These are phyloP conservation scores for Plasmodium fragile DNA, from an alignment of 169 alveolate species.

Conservation along the genomic window DNA sequence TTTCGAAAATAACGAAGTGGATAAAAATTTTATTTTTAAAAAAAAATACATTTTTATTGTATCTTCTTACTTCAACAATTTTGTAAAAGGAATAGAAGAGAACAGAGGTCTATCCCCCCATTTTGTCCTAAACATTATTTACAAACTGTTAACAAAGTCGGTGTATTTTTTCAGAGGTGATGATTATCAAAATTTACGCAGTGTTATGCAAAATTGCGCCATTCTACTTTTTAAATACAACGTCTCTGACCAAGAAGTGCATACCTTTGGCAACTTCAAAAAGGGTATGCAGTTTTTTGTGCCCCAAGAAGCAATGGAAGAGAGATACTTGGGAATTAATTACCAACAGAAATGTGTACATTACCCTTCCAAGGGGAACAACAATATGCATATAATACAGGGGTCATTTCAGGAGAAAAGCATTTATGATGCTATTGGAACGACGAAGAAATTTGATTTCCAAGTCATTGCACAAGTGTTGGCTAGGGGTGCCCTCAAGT, in stretches of 20 bases:
- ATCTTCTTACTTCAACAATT: conserved; percentile 31
- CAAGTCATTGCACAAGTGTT: conserved; percentile 54
- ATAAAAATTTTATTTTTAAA: conserved; percentile 63
- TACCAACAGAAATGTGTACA: conserved; percentile 15
- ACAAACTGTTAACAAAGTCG: conserved; percentile 59
- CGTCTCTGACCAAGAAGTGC: conserved; percentile 6
- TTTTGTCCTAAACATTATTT: conserved; percentile 59
- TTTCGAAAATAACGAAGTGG: conserved; percentile 62
- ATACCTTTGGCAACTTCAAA: conserved; percentile 24
- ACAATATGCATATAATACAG: conserved; percentile 42
- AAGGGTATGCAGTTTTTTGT: conserved; percentile 35
- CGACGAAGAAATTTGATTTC: conserved; percentile 67
- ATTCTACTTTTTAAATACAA: conserved; percentile 27
- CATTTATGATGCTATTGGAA: conserved; percentile 31
- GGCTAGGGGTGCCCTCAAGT: conserved; percentile 45
- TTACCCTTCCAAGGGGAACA: conserved; percentile 39
- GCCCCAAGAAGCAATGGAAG: neutral
- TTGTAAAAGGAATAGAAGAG: conserved; percentile 68
- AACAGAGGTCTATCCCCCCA: conserved; percentile 26
- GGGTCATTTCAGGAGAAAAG: conserved; percentile 69
- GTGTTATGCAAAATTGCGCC: conserved; percentile 48
- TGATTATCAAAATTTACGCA: conserved; percentile 44
- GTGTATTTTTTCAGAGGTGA: conserved; percentile 74
- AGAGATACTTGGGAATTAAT: conserved; percentile 63
- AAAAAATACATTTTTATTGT: conserved; percentile 55